Evolutionary conservation across 257 asterid species (phyloP).

Genomic region (Paraleonurus japonicus): DNA sequence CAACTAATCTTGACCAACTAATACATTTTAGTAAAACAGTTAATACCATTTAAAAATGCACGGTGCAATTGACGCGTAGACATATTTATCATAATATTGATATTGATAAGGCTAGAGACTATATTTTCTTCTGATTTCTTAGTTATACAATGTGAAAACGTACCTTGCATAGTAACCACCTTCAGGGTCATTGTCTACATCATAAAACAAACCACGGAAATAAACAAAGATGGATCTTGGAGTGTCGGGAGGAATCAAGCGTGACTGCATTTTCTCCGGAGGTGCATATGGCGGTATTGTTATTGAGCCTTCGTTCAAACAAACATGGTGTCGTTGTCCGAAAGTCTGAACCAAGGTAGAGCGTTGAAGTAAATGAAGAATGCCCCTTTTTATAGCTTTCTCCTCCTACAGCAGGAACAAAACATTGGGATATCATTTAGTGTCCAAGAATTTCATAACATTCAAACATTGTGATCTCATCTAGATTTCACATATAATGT

Average conservation of each 20-base stretch:
- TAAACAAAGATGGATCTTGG: constrained; percentile 85
- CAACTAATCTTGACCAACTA: no score
- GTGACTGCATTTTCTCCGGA: constrained; percentile 82
- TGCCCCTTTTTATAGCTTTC: constrained; percentile 82
- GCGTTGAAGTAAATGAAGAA: constrained; percentile 64
- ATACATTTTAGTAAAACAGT: no score
- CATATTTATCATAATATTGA: no score
- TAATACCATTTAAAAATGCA: no score
- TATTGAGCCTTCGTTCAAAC: constrained; percentile 71
- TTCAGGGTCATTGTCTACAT: constrained; percentile 73
- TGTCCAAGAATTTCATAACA: neutral
- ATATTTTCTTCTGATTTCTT: neutral
- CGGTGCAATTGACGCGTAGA: no score
- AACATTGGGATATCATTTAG: neutral
- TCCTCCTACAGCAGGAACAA: constrained; percentile 55
- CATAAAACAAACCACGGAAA: constrained; percentile 81
- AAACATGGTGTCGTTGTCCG: constrained; percentile 84
- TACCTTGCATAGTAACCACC: constrained; percentile 94
- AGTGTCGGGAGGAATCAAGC: constrained; percentile 71
- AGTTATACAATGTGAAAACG: neutral
- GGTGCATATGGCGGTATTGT: constrained; percentile 90
- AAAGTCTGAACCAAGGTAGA: constrained; percentile 84
- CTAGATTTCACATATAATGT: neutral
- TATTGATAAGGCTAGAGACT: neutral
- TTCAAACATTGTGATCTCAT: neutral